Evolutionary conservation across 2,329 filamentous ascomycete species (phyloP).

Genomic region (Ophiostoma quercus): DNA sequence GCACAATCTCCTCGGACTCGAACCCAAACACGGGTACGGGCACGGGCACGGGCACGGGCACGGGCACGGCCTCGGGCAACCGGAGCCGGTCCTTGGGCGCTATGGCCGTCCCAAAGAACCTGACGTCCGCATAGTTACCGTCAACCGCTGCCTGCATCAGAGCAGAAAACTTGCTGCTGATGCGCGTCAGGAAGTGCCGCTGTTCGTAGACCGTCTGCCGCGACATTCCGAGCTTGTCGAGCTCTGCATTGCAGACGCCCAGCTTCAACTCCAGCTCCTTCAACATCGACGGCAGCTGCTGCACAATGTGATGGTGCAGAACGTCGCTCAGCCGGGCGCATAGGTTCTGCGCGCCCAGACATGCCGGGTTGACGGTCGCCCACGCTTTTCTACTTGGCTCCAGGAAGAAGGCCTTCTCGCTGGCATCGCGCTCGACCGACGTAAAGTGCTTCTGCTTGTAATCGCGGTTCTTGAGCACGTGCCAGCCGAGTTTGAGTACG

Average conservation of each 20-base stretch:
- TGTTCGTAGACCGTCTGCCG: not conserved
- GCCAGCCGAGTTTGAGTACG: not conserved
- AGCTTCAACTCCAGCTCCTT: not conserved
- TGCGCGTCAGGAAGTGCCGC: not conserved
- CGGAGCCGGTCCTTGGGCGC: not conserved
- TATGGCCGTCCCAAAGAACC: not conserved
- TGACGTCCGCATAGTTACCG: not conserved
- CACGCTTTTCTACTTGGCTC: not conserved
- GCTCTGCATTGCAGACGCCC: not conserved
- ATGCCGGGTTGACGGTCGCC: not conserved
- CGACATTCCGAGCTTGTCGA: not conserved
- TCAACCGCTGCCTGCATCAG: not conserved
- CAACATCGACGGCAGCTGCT: not conserved
- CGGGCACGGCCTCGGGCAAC: too few relatives aligned
- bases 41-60: too few relatives aligned
- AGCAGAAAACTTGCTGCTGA: not conserved
- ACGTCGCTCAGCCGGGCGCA: not conserved
- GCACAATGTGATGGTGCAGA: not conserved
- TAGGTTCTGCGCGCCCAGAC: not conserved
- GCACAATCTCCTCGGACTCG: too few relatives aligned
- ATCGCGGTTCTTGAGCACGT: not conserved
- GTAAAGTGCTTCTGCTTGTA: not conserved
- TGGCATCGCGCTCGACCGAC: not conserved
- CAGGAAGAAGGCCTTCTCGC: not conserved
- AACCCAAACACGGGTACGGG: too few relatives aligned